Conservation (phyloP, 345 rosid genomes). For the Acer yangbiense region DNA sequence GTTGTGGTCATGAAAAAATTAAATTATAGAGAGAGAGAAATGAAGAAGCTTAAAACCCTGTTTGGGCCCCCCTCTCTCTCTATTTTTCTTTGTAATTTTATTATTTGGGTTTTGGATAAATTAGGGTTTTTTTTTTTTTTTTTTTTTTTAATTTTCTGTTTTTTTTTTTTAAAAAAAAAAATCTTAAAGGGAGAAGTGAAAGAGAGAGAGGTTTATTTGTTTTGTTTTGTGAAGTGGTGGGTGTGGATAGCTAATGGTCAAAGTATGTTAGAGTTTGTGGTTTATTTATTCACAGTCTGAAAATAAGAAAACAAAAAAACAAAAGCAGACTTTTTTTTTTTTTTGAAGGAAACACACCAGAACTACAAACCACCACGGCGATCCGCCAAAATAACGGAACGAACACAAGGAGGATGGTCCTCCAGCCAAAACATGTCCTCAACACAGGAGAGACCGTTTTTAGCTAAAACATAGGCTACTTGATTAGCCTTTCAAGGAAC, state of each 20-base stretch:
- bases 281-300: slow-evolving; percentile 36
- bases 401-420: too few species aligned
- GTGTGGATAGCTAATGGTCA: slow-evolving; percentile 18
- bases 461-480: too few species aligned
- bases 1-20: background rate
- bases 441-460: too few species aligned
- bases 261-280: slow-evolving; percentile 28
- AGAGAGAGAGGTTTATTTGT: too few species aligned
- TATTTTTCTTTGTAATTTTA: too few species aligned
- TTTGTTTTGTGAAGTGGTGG: background rate
- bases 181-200: background rate
- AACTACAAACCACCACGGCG: too few species aligned
- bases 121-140: background rate
- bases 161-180: background rate
- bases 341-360: accelerated
- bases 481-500: too few species aligned
- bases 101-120: background rate
- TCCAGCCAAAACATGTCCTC: too few species aligned
- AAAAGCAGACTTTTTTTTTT: too few species aligned
- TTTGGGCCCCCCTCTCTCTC: background rate
- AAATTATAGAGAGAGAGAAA: background rate
- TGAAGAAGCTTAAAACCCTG: background rate
- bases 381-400: too few species aligned
- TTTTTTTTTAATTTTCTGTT: background rate
- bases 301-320: slow-evolving; percentile 1